Evolutionary conservation across 768 basidiomycete species (phyloP).

Genomic region (Psilocybe subaeruginosa): DNA sequence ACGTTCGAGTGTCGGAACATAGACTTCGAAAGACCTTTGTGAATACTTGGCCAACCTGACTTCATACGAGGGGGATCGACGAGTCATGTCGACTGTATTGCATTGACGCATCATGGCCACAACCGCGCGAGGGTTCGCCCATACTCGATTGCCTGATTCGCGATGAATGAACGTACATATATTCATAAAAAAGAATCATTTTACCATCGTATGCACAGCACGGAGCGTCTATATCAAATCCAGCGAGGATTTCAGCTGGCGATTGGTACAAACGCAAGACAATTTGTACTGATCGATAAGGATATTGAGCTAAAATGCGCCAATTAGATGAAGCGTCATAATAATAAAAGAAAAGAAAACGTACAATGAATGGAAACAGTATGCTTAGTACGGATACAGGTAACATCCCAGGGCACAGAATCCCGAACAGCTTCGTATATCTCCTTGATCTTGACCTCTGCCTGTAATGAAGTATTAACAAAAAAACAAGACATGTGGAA

Average conservation of each 20-base stretch:
- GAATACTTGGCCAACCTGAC: conserved; percentile 64
- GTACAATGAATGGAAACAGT: conserved; percentile 65
- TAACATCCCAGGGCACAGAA: conserved; percentile 70
- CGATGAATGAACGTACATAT: neutral
- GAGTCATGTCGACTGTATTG: conserved; percentile 63
- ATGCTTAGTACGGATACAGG: conserved; percentile 67
- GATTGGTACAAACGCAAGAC: conserved; percentile 63
- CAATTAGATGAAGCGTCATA: neutral
- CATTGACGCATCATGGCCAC: conserved; percentile 67
- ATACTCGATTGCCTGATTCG: conserved; percentile 48
- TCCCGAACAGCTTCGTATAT: conserved; percentile 70
- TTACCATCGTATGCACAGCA: conserved; percentile 52
- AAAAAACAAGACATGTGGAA: neutral
- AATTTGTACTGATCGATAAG: conserved; percentile 68
- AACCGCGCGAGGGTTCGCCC: conserved; percentile 62
- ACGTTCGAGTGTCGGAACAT: conserved; percentile 53
- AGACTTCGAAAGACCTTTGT: conserved; percentile 56
- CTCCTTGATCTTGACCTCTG: conserved; percentile 58
- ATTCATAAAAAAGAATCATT: neutral
- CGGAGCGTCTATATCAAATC: conserved; percentile 69
- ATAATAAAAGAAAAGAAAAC: conserved; percentile 15
- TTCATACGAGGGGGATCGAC: conserved; percentile 68
- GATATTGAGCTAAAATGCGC: conserved; percentile 54
- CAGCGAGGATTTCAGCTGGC: conserved; percentile 67
- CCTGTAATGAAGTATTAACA: conserved; percentile 32